Evolutionary conservation across 2,329 filamentous ascomycete species (phyloP), one percentile per base, ranked within the genome.

Genomic region (Pyrenophora seminiperda): DNA sequence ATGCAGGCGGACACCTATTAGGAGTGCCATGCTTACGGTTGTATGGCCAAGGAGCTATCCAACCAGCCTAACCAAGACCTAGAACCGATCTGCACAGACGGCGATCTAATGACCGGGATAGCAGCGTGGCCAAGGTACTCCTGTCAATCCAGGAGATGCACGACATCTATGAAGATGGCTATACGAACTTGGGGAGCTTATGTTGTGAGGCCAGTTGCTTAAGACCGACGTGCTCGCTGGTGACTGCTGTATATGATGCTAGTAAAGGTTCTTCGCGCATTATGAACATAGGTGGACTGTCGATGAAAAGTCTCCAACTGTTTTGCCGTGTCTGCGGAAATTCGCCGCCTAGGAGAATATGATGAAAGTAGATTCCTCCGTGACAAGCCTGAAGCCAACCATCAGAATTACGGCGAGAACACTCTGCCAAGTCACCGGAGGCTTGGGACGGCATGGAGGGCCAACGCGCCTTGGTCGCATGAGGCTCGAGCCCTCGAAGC

Each of bases 371-470:
- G 20, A n/a, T 22, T 22, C 31, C n/a, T 31, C 18, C 34, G 13
- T 14, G 9, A 20, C 17, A 36, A 36, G 36, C 13, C 27, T 27
- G 32, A 29, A 27, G 18, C 29, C n/a, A n/a, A 38, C 17, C 32
- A 31, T 37, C 43, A 38, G 6, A 7, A 42, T 51, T 43, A 47
- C 43, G 37, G 19, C 37, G 33, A 31, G n/a, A 20, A 18, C 14
- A 29, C 6, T n/a, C 7, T n/a, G 48, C 48, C 48, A 51, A 51
- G 48, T 22, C n/a, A 14, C 32, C 43, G 38, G 32, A 40, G 48
- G 43, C 48, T 51, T 51, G 48, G 48, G 18, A 40, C 43, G 44
- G 37, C 19, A 41, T 13, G 27, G 38, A 18, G 22, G 19, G 32
- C 32, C 20, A 47, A 13, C 19, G 27, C 19, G n/a, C 38, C 38